Base-by-base conservation (phyloP, 139 green algal species). In the Nannochloris sp. region DNA sequence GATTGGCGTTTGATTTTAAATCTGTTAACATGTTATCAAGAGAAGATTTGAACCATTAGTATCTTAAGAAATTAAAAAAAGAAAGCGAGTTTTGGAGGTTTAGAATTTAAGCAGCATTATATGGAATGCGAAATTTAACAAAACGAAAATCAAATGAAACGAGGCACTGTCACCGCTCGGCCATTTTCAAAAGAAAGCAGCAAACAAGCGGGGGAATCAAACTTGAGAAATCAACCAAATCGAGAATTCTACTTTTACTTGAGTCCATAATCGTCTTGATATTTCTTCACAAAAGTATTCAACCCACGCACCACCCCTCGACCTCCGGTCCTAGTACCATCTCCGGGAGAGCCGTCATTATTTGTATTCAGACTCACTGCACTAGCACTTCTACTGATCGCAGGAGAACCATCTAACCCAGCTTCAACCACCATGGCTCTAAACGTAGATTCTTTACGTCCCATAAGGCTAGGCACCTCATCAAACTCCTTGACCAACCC, bases 401-500 rank as follows among this genome's bases (percentile, higher is more conserved):
- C 25, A 30, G 33, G 35, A 8, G 14, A 56, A n/a, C n/a, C n/a
- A 6, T 59, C 25, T 0, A 46, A 10, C 36, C 30, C 61, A 36
- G 53, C 61, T n/a, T 57, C 37, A 2, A 70, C 39, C 3, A 78
- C 72, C 71, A 78, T 79, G 32, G 42, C 13, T 1, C 61, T 31
- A 54, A 79, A 79, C 5, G 68, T 61, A 37, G 34, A 63, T 13
- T 56, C 23, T 24, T 19, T 12, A 4, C 58, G 53, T 0, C 25
- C 56, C 73, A 81, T 75, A 15, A 81, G 58, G 9, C 7, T 25
- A 9, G 70, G 54, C 33, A 80, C 73, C 4, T n/a, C 59, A 44
- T 78, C 70, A 37, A 75, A 82, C 63, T 91, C 85, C 4, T 46
- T 68, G 6, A 90, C 64, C 29, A 76, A 25, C 2, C 84, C 84